Percentiles rank a stretch among this genome's conserved stretches.
Conservation (phyloP, 768 basidiomycete species). For the Termitomyces sp. region DNA sequence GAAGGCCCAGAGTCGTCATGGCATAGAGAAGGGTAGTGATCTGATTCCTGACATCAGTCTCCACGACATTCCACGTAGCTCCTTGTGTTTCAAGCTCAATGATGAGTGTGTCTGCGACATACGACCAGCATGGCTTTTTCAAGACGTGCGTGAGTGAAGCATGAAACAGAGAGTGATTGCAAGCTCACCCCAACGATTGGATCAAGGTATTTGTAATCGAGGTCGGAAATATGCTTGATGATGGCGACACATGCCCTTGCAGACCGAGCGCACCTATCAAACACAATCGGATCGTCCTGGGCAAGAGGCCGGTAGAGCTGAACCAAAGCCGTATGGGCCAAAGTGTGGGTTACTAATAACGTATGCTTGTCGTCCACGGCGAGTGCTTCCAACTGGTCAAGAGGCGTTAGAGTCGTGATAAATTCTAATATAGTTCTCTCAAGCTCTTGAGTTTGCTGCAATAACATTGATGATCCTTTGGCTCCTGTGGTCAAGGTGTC, state of each 20-base stretch:
- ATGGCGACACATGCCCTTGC: slow-evolving; percentile 56
- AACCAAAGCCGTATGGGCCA: slow-evolving; percentile 62
- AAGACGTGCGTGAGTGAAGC: slow-evolving; percentile 7
- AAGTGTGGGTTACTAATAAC: slow-evolving; percentile 56
- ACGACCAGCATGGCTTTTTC: slow-evolving; percentile 65
- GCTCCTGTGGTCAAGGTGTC: slow-evolving; percentile 25
- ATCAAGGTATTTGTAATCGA: slow-evolving; percentile 70
- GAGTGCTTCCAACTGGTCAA: slow-evolving; percentile 57
- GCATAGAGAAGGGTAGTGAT: slow-evolving; percentile 57
- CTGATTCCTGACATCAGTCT: slow-evolving; percentile 58
- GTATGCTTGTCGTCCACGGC: slow-evolving; percentile 54
- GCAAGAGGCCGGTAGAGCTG: slow-evolving; percentile 61
- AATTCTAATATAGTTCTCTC: slow-evolving; percentile 65
- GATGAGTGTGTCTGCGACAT: slow-evolving; percentile 60
- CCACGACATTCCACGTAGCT: slow-evolving; percentile 56
- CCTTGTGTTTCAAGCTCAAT: slow-evolving; percentile 62
- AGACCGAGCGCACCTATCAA: slow-evolving; percentile 63
- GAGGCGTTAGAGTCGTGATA: slow-evolving; percentile 55
- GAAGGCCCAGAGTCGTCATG: slow-evolving; percentile 54
- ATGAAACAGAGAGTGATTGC: not conserved
- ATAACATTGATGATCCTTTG: slow-evolving; percentile 41
- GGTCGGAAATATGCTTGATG: slow-evolving; percentile 56
- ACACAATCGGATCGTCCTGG: slow-evolving; percentile 51
- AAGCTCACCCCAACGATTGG: slow-evolving; percentile 67
- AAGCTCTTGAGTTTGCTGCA: slow-evolving; percentile 54